phyloP scores from a whole-genome alignment of 2,329 filamentous ascomycete genomes.

The Fusarium sublunatum region DNA sequence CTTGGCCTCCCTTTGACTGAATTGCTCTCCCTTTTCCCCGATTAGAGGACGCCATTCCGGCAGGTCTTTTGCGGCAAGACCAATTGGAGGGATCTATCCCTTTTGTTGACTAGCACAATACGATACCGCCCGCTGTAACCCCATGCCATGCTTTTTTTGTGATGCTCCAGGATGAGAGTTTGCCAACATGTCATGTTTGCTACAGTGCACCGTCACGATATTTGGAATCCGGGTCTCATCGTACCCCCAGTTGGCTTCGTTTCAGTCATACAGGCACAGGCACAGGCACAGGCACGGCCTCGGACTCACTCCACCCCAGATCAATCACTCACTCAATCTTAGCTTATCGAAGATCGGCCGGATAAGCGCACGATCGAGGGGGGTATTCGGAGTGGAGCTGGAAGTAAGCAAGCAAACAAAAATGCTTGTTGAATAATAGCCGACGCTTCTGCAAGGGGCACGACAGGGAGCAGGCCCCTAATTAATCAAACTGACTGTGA shows the following conservation, averaged over 20 bases:
- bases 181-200: conserved; percentile 6
- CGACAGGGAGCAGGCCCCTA: neutral
- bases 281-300: neutral
- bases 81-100: neutral
- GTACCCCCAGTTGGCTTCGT: neutral
- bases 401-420: neutral
- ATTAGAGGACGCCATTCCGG: neutral
- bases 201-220: neutral
- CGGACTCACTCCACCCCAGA: conserved; percentile 1
- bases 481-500: neutral
- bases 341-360: conserved; percentile 16
- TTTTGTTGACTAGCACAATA: conserved; percentile 1
- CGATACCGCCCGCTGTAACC: neutral
- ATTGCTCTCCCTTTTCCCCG: conserved; percentile 13
- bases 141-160: conserved; percentile 4
- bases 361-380: conserved; percentile 29
- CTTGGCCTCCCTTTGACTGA: conserved; percentile 1
- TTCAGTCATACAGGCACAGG: neutral
- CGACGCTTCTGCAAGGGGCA: conserved; percentile 40
- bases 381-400: conserved; percentile 24
- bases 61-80: neutral
- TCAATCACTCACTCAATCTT: conserved; percentile 13
- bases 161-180: neutral
- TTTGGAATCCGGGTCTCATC: conserved; percentile 4
- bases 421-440: conserved; percentile 2